Percentiles rank a stretch among this genome's conserved stretches.
Evolutionary conservation across 2,329 filamentous ascomycete species (phyloP).

Genomic region (Aspergillus sp.): DNA sequence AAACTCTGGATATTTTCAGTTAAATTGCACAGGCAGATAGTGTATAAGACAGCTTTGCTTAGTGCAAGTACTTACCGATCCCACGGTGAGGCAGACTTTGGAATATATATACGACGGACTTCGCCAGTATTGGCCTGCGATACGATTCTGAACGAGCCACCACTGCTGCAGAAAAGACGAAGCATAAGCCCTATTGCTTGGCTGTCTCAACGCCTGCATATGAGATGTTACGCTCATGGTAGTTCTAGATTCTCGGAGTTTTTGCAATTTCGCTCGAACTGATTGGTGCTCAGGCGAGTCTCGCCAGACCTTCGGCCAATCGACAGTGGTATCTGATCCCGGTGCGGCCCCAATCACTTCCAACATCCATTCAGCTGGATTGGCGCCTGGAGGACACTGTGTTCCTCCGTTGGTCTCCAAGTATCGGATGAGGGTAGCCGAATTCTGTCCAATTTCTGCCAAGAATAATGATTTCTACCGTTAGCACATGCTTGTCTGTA

Average conservation of each 20-base stretch:
- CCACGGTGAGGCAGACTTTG: slow-evolving; percentile 65
- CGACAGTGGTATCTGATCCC: slow-evolving; percentile 57
- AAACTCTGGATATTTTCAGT: slow-evolving; percentile 45
- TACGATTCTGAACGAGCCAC: slow-evolving; percentile 64
- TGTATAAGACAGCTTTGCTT: not conserved
- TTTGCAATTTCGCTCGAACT: slow-evolving; percentile 50
- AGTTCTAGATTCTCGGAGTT: slow-evolving; percentile 53
- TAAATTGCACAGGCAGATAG: too few relatives aligned
- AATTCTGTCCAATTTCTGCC: slow-evolving; percentile 58
- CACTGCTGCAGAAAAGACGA: slow-evolving; percentile 70
- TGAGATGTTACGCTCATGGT: too few relatives aligned
- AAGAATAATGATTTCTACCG: too few relatives aligned
- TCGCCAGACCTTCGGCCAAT: slow-evolving; percentile 57
- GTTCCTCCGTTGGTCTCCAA: slow-evolving; percentile 62
- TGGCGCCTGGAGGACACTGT: slow-evolving; percentile 61
- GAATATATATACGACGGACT: slow-evolving; percentile 84
- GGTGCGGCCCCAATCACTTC: slow-evolving; percentile 57
- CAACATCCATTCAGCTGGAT: slow-evolving; percentile 73
- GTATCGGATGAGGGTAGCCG: slow-evolving; percentile 57
- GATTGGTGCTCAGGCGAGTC: slow-evolving; percentile 55
- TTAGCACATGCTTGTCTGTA: too few relatives aligned
- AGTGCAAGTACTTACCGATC: slow-evolving; percentile 40
- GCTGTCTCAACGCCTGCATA: slow-evolving; percentile 26
- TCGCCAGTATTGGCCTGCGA: slow-evolving; percentile 88
- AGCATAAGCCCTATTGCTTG: slow-evolving; percentile 70